Conservation (phyloP, 208 protist species). For the Leishmania amazonensis region DNA sequence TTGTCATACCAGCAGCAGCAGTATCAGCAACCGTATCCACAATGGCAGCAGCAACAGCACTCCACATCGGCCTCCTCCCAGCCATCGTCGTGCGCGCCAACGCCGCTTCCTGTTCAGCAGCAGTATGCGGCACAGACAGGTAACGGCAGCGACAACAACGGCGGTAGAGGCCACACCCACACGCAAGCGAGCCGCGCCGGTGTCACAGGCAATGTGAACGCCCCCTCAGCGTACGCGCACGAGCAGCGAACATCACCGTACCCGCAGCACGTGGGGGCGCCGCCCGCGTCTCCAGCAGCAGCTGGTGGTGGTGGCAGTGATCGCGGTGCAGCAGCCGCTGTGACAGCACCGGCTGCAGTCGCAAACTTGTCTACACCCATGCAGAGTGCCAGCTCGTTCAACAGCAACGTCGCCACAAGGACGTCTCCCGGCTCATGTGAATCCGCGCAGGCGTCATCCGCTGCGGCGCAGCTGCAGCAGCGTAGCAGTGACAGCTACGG, state of each 20-base stretch:
- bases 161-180: not conserved
- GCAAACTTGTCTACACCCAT: not conserved
- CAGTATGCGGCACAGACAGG: not conserved
- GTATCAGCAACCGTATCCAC: not conserved
- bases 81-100: not conserved
- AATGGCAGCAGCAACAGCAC: conserved; percentile 10
- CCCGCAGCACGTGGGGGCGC: not conserved
- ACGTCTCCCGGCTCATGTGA: not conserved
- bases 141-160: conserved; percentile 1
- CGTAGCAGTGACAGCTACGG: not conserved
- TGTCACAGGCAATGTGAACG: conserved; percentile 3
- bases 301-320: not conserved
- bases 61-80: not conserved
- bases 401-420: too few species aligned
- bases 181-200: not conserved
- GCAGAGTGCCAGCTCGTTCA: not conserved
- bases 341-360: not conserved
- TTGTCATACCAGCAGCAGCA: not conserved
- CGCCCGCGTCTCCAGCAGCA: not conserved
- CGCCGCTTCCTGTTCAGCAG: not conserved
- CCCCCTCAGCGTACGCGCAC: not conserved
- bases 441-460: not conserved
- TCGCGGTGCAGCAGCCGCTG: not conserved
- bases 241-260: not conserved
- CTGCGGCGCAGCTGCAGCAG: conserved; percentile 1